Evolutionary conservation across 1,139 yeast species (phyloP), one percentile per base, ranked within the genome.

Genomic region (Sugiyamaella xylanicola): DNA sequence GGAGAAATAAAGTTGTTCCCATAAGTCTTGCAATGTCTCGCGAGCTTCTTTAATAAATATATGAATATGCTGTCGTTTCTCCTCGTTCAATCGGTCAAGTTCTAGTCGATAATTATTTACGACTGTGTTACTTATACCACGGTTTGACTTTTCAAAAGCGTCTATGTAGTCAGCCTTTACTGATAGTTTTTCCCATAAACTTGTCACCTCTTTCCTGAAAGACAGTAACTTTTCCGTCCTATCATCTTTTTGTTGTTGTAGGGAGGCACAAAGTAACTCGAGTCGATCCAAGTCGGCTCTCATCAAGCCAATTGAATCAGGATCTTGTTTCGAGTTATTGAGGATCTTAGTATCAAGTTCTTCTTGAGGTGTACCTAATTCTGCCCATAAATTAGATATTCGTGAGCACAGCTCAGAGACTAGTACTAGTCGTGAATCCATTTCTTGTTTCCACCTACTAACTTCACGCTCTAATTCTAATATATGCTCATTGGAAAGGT

Each of bases 1-100:
- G 1, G 87, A 77, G 59, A 80, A 85, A 67, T 78, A 84, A 62
- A 92, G 72, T 19, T 75, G 70, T 29, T 77, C 76, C 95, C 97
- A 91, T 11, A 81, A 71, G 2, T 74, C 76, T 46, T 76, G 78
- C 13, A 92, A 84, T 55, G 81, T 82, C 1, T 65, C 65, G 65
- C 92, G 77, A 1, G 88, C 76, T 49, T 83, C 86, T 13, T 74
- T 68, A 13, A 92, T 86, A 59, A 92, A 85, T 20, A 81, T 81
- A 55, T 86, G 86, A 37, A 91, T 82, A 60, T 80, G 80, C 56
- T 82, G 80, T 16, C 83, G 78, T 62, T 95, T 82, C 69, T 83
- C 82, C 25, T 75, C 73, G 53, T 80, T 77, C 37, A 92, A 75
- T 56, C 87, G 77, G 25, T 75, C 76, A 48, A 86, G 70, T 65